Evolutionary conservation across 768 basidiomycete genomes (phyloP).

Genomic region (Pholiota microspora): DNA sequence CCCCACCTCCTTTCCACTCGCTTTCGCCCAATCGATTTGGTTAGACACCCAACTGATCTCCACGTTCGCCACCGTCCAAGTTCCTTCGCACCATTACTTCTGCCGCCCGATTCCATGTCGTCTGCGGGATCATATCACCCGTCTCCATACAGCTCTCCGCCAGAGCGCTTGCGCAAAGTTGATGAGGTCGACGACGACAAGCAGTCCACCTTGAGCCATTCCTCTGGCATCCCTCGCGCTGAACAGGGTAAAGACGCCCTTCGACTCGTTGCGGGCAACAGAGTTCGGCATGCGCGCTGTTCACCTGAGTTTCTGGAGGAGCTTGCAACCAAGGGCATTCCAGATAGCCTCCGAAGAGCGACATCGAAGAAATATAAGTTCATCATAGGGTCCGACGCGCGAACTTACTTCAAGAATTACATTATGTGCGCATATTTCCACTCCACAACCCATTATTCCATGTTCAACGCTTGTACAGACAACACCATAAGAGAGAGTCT

Average conservation of each 20-base stretch:
- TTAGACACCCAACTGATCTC: constrained; percentile 22
- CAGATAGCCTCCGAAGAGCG: constrained; percentile 27
- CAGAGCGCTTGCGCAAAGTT: constrained; percentile 17
- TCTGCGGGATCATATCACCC: constrained; percentile 18
- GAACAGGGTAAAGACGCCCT: constrained; percentile 28
- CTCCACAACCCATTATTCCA: neutral
- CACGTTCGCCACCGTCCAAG: neutral
- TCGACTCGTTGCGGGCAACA: constrained; percentile 31
- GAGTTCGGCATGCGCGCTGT: constrained; percentile 41
- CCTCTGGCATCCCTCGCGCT: constrained; percentile 21
- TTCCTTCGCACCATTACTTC: constrained; percentile 9
- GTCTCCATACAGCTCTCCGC: constrained; percentile 21
- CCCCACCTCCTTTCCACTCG: constrained; percentile 17
- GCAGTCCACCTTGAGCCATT: constrained; percentile 24
- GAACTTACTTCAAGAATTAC: constrained; percentile 38
- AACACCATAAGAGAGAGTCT: constrained; percentile 18
- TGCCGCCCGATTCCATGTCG: constrained; percentile 14
- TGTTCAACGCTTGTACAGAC: constrained; percentile 8
- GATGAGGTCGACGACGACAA: constrained; percentile 24
- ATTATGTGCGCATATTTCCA: constrained; percentile 30
- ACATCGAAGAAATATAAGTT: constrained; percentile 38
- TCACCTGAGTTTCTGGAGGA: constrained; percentile 44
- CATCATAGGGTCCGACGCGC: constrained; percentile 39
- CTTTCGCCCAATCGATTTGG: constrained; percentile 20
- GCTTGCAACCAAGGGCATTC: constrained; percentile 30